Conservation (phyloP, 257 asterid genomes). For the Salvia rosmarinus region DNA sequence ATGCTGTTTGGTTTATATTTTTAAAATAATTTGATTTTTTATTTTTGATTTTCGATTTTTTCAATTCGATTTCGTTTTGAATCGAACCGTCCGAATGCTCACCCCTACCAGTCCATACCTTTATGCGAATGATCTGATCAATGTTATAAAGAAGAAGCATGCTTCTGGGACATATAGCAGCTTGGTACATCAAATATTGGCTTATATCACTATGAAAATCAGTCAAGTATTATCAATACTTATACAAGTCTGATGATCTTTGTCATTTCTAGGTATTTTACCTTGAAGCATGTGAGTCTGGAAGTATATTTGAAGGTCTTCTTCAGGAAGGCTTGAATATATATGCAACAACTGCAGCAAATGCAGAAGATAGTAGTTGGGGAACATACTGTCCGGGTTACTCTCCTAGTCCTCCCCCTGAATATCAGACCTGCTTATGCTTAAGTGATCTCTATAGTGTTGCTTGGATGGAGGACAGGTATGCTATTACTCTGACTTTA, state of each 20-base stretch:
- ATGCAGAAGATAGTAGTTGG: slow-evolving; percentile 96
- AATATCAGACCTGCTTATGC: slow-evolving; percentile 89
- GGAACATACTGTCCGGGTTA: slow-evolving; percentile 99
- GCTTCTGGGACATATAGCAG: slow-evolving; percentile 89
- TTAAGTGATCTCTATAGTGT: slow-evolving; percentile 92
- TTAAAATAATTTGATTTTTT: too few species aligned
- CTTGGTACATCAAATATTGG: slow-evolving; percentile 55
- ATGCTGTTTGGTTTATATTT: too few species aligned
- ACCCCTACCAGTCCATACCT: slow-evolving; percentile 69
- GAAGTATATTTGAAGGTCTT: slow-evolving; percentile 96
- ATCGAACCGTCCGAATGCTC: too few species aligned
- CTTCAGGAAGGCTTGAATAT: slow-evolving; percentile 86
- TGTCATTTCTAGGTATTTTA: slow-evolving; percentile 68
- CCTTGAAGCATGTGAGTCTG: slow-evolving; percentile 95
- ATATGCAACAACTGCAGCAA: slow-evolving; percentile 95
- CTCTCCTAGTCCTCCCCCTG: slow-evolving; percentile 80
- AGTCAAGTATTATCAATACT: slow-evolving; percentile 7
- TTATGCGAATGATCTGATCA: slow-evolving; percentile 73
- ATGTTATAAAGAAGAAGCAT: slow-evolving; percentile 73
- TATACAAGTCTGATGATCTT: slow-evolving; percentile 23
- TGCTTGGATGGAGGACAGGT: slow-evolving; percentile 99
- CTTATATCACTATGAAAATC: background rate
- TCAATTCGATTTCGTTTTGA: too few species aligned
- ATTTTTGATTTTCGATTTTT: too few species aligned
- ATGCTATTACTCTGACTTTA: slow-evolving; percentile 31